Evolutionary conservation across 192 early-diverging fungal species (phyloP), one percentile per base, ranked within the genome.

Genomic region (Dimargaris cristalligena): DNA sequence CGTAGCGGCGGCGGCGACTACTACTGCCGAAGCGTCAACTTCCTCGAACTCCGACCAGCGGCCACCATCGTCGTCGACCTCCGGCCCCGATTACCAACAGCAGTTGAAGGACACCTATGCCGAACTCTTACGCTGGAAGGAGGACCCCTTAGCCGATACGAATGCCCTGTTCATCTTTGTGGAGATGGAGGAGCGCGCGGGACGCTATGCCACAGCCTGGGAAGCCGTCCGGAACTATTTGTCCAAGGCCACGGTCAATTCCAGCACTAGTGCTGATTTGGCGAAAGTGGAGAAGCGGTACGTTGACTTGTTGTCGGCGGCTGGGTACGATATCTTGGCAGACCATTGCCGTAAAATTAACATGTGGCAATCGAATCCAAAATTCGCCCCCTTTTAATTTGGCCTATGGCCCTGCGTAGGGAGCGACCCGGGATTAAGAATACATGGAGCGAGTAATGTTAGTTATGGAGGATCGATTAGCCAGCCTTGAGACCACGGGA

Each of bases 221-320:
- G 83, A 87, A 65, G 77, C 75, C 0, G 63, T 87, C 34, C 75
- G 85, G 64, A 81, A 79, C 61, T 95, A 77, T 71, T 64, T 92
- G 49, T 63, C 48, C 30, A 84, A 86, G 32, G 70, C 68, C 25
- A 70, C 73, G 31, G 62, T 79, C 23, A 72, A 68, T 34, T 48
- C 57, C 18, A 71, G 79, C 2, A 79, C 73, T 29, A 66, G 67
- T 4, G 71, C 72, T 30, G 79, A 86, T 60, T 69, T 81, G 48
- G 71, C 75, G 61, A 71, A 75, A 0, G 76, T 75, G 44, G 60
- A 69, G 13, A 69, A 67, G 34, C 45, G 80, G 47, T 77, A 80
- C 33, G 63, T 69, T 38, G 74, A 79, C 28, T 48, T 92, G 3
- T 71, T 86, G 20, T 62, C 52, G 2, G 79, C 84, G 51, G 62